Evolutionary conservation across 768 basidiomycete species (phyloP), one percentile per base, ranked within the genome.

Genomic region (Cystobasidium ongulense): DNA sequence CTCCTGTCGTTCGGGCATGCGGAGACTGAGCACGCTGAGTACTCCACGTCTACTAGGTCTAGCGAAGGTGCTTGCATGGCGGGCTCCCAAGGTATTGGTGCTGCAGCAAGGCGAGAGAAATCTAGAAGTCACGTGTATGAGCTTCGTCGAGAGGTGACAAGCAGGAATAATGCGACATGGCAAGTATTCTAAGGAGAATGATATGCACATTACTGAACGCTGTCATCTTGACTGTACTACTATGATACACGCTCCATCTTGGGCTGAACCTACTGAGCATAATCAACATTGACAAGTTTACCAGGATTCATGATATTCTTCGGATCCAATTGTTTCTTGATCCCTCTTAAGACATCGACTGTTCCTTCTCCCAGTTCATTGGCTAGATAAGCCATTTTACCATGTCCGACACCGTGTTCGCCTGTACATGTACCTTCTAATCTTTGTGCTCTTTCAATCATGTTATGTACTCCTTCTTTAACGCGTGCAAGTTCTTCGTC

Each of bases 281-380:
- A 71, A 15, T 71, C 68, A 10, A 71, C 41, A 27, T 36, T 43
- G 4, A 71, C 68, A 36, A 81, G 76, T 86, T 94, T 93, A 50
- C 89, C 91, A 7, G 92, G 92, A 80, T 95, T 96, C 81, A 93
- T 84, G 62, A 96, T 82, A 77, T 89, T 87, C 59, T 86, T 79
- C 0, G 92, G 92, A 80, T 95, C 92, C 15, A 92, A 82, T 1
- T 88, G 85, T 46, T 82, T 81, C 81, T 95, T 97, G 77, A 96
- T 84, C n/a, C 84, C 86, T 82, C 86, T 87, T 92, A 96, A 92
- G 11, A 95, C 82, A 59, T 87, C 86, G 13, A 96, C 88, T 0
- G 92, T 94, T 2, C 87, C 88, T 57, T 83, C 83, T 0, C 94
- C 94, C 0, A 97, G 85, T 80, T 97, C 94, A n/a, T 88, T 85